A percentile compares a stretch with the other conserved stretches of the same genome.
phyloP scores from a whole-genome alignment of 306 rosid genomes.

The Chamaecrista fasciculata region DNA sequence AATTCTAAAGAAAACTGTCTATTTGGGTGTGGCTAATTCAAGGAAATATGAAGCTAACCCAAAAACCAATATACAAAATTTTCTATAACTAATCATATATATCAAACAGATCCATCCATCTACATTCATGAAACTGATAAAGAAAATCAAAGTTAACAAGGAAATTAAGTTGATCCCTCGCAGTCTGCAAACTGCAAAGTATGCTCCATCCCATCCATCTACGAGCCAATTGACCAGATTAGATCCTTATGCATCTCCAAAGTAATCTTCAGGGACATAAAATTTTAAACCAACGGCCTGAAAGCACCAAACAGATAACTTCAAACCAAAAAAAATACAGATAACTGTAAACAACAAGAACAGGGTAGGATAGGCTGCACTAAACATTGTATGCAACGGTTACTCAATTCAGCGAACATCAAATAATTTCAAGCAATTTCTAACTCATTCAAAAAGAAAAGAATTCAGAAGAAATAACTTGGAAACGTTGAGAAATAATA shows the following conservation, averaged over 20 bases:
- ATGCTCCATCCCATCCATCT: no score
- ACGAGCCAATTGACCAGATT: constrained; percentile 12
- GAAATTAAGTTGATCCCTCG: constrained; percentile 11
- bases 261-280: constrained; percentile 72
- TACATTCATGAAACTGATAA: constrained; percentile 6
- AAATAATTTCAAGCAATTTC: background rate
- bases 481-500: background rate
- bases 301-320: constrained; percentile 30
- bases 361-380: background rate
- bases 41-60: no score
- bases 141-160: background rate
- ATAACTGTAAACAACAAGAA: constrained; percentile 5
- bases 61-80: background rate
- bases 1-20: no score
- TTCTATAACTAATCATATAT: background rate
- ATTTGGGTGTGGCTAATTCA: no score
- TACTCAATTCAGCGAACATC: background rate
- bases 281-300: constrained; percentile 81
- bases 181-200: constrained; percentile 11
- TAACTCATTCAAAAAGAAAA: background rate
- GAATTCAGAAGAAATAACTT: background rate
- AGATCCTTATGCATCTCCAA: constrained; percentile 35
- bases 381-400: background rate
- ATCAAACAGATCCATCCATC: constrained; percentile 7
- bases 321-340: constrained; percentile 19